Conservation (phyloP, 257 asterid species). For the Anisodus acutangulus region DNA sequence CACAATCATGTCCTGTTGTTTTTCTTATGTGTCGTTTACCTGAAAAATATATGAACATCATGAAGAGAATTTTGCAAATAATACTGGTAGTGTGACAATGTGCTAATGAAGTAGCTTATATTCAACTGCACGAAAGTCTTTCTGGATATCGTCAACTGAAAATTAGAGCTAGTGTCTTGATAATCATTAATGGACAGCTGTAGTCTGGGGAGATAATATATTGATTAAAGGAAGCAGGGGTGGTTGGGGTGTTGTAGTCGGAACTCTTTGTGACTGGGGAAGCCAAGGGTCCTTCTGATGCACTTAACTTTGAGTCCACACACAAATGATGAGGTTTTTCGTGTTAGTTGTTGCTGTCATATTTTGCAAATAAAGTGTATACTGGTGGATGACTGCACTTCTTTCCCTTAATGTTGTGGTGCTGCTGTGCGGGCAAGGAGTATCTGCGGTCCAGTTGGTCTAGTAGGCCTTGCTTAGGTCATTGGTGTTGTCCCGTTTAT, state of each 20-base stretch:
- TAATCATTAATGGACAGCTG: background rate
- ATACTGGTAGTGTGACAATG: background rate
- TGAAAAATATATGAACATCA: background rate
- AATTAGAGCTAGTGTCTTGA: background rate
- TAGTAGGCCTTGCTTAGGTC: background rate
- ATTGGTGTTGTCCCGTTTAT: background rate
- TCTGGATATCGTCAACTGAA: background rate
- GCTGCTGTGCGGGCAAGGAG: background rate
- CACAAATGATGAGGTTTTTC: background rate
- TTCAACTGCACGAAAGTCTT: background rate
- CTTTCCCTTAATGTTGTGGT: constrained; percentile 25
- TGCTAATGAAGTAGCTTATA: background rate
- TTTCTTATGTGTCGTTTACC: background rate
- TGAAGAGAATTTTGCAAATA: background rate
- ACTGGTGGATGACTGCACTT: constrained; percentile 22
- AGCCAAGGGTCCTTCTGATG: background rate
- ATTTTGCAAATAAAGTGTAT: background rate
- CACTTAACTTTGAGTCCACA: constrained; percentile 1
- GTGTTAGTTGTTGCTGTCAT: constrained; percentile 7
- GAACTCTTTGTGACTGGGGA: background rate
- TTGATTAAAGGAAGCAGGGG: background rate
- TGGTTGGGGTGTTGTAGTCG: background rate
- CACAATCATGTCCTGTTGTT: background rate
- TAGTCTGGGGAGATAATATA: background rate
- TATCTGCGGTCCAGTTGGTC: background rate